A percentile compares a stretch with the other conserved stretches of the same genome.
Evolutionary conservation across 169 alveolate genomes (phyloP).

Genomic region (Plasmodium chabaudi): DNA sequence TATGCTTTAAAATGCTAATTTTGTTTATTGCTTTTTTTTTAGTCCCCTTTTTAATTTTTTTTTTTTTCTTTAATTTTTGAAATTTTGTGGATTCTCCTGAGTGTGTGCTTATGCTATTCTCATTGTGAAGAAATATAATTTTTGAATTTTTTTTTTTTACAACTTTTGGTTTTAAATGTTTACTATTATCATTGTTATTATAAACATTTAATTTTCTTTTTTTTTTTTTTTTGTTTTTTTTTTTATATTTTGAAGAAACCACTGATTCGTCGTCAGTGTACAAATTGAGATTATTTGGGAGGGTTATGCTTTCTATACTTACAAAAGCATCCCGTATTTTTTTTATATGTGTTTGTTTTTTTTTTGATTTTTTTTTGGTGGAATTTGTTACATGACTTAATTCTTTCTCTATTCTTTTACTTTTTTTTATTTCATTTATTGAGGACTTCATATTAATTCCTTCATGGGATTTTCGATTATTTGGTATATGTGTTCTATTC

Average conservation of each 20-base stretch:
- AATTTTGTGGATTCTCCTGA: slow-evolving; percentile 3
- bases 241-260: not conserved
- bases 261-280: no score
- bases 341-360: slow-evolving; percentile 1
- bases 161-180: not conserved
- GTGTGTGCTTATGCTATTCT: not conserved
- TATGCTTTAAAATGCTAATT: slow-evolving; percentile 3
- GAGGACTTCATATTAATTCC: not conserved
- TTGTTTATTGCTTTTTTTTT: slow-evolving; percentile 4
- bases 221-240: not conserved
- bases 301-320: not conserved
- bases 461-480: not conserved
- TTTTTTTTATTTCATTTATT: not conserved
- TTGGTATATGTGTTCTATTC: not conserved
- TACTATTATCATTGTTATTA: not conserved
- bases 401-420: not conserved
- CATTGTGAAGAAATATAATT: slow-evolving; percentile 11
- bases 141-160: not conserved
- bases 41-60: not conserved
- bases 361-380: slow-evolving; percentile 5
- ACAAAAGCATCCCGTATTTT: not conserved
- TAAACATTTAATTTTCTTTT: not conserved
- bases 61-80: slow-evolving; percentile 9
- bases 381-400: not conserved
- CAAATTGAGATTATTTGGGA: no score